Base-by-base conservation (phyloP, 2,329 filamentous ascomycete genomes). In the Camillea tinctor region DNA sequence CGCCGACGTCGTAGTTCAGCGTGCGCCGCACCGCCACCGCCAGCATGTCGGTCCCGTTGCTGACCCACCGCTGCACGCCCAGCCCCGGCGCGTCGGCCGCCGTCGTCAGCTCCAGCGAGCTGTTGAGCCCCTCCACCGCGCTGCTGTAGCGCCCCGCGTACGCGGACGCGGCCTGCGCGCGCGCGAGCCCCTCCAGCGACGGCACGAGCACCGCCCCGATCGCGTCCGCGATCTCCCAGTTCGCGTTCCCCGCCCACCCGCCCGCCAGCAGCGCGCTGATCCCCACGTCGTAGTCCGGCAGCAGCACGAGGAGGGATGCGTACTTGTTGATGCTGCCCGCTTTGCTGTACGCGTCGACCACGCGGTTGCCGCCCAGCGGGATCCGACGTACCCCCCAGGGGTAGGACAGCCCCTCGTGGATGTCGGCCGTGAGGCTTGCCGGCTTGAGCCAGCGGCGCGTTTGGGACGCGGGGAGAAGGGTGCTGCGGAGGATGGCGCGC, bases 371-470 rank as follows among this genome's bases (percentile, higher is more conserved):
- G 26, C 13, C 64, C 1, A 72, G 55, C 13, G 64, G 65, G 61
- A 76, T 73, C 48, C 75, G 73, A 8, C 75, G 69, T 49, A 80
- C 74, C 15, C 79, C 79, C 79, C 79, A 81, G 1, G 80, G 80
- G 24, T 74, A 74, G 6, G 78, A 76, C 1, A 80, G 70, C 1
- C 74, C 72, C 11, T 75, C 73, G 48, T 67, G 60, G 0, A 76
- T 64, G 30, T 77, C 75, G 4, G 77, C 72, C 0, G 75, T 77
- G 22, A 76, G 70, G 2, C 72, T 66, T 0, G 66, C 63, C 0
- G 80, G 79, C 55, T 79, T 79, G 20, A 82, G 69, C 79, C 79
- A 81, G 36, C 77, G 71, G n/a, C 76, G 72, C 0, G 79, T 80
- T 15, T 71, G 63, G 2, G 69, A 62, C 0, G 71, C 64, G 0